Evolutionary conservation across 257 asterid species (phyloP).

Genomic region (Paulownia fortunei): DNA sequence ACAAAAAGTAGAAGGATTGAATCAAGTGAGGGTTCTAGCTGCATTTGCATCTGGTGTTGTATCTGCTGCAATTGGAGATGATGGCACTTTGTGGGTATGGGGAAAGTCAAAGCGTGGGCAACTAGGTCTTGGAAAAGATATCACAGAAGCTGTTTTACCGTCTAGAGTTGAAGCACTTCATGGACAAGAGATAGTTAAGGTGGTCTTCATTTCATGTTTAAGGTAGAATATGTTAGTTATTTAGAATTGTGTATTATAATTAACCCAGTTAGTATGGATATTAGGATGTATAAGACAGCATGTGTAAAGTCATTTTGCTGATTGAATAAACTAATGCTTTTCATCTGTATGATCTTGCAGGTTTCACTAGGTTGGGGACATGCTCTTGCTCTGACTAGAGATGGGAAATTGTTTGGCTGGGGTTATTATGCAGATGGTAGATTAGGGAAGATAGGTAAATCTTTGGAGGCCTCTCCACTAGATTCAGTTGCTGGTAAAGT

Average conservation of each 20-base stretch:
- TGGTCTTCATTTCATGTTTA: constrained; percentile 54
- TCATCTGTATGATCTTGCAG: constrained; percentile 47
- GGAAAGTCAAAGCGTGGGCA: constrained; percentile 97
- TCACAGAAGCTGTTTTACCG: constrained; percentile 65
- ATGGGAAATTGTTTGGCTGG: constrained; percentile 93
- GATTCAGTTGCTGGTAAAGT: constrained; percentile 54
- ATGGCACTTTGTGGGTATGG: constrained; percentile 97
- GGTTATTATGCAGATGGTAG: constrained; percentile 98
- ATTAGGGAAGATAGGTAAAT: constrained; percentile 71
- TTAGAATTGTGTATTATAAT: not conserved
- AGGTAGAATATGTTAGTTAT: constrained; percentile 53
- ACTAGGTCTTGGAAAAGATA: constrained; percentile 74
- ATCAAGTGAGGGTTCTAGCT: constrained; percentile 58
- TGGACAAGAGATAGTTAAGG: constrained; percentile 86
- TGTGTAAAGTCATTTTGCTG: not conserved
- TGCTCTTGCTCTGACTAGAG: constrained; percentile 79
- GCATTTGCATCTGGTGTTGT: constrained; percentile 89
- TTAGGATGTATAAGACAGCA: not conserved
- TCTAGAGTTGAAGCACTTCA: constrained; percentile 69
- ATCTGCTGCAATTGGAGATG: constrained; percentile 82
- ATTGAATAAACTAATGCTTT: constrained; percentile 14
- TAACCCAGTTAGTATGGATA: not conserved
- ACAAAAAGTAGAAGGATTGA: constrained; percentile 68
- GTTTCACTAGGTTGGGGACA: constrained; percentile 98
- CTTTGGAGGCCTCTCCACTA: constrained; percentile 76